Evolutionary conservation across 495 filamentous ascomycete genomes (phyloP), one percentile per base, ranked within the genome.

Genomic region (Zalerion maritima): DNA sequence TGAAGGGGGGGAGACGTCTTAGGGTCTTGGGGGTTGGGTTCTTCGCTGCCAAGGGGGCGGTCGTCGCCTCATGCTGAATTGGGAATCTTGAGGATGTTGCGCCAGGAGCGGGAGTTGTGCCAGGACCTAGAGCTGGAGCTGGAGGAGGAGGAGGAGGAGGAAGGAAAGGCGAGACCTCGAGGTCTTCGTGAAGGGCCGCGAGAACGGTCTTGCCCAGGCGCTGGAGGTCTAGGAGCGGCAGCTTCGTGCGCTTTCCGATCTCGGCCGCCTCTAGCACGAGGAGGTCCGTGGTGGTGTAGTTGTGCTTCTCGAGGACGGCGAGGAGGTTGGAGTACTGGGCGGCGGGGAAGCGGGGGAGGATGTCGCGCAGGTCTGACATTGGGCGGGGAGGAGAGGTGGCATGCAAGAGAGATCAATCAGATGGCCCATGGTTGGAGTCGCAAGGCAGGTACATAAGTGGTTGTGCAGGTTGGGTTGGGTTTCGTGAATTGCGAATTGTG

Each of bases 361-460:
- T 69, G 49, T 69, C 62, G 46, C 75, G 60, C 37, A 97, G 79
- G 73, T 97, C 87, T 52, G 84, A 89, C 81, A 85, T 85, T 47
- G 52, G 42, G 34, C 23, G 23, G 28, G 42, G 33, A 4, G 29
- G 15, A 18, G 24, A 21, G 24, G 32, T 24, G 19, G 27, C 13
- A 16, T 29, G n/a, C n/a, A n/a, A n/a, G n/a, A n/a, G n/a, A n/a
- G n/a, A n/a, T n/a, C n/a, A n/a, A n/a, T n/a, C n/a, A n/a, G n/a
- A n/a, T n/a, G n/a, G n/a, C n/a, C n/a, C n/a, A n/a, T n/a, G n/a
- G n/a, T n/a, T n/a, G n/a, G n/a, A n/a, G n/a, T n/a, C n/a, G n/a
- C n/a, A n/a, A n/a, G n/a, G n/a, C n/a, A n/a, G n/a, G n/a, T n/a
- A n/a, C n/a, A n/a, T n/a, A n/a, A n/a, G n/a, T n/a, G n/a, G n/a